A percentile compares a stretch with the other conserved stretches of the same genome.
Conservation (phyloP, 352 stramenopile species). For the Phytophthora europaea region DNA sequence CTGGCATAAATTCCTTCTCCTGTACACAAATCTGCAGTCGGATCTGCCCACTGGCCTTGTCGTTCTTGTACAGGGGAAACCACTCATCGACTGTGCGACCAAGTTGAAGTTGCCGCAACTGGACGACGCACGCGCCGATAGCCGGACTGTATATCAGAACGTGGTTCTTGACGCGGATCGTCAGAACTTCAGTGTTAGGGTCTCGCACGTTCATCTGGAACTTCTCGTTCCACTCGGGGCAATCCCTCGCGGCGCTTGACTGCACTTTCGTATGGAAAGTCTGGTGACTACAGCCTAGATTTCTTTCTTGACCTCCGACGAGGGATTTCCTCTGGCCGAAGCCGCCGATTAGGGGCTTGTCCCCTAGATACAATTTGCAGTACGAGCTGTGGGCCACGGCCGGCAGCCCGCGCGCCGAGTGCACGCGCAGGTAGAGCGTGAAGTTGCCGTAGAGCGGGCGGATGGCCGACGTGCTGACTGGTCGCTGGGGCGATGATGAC, state of each 20-base stretch:
- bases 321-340: constrained; percentile 39
- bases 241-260: constrained; percentile 33
- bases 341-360: constrained; percentile 56
- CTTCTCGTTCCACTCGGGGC: constrained; percentile 84
- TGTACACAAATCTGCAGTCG: constrained; percentile 66
- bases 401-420: constrained; percentile 65
- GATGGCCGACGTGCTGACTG: constrained; percentile 16
- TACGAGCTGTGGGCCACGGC: constrained; percentile 58
- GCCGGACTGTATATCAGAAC: constrained; percentile 70
- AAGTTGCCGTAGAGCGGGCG: constrained; percentile 38
- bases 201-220: constrained; percentile 68
- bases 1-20: constrained; percentile 11
- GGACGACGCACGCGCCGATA: constrained; percentile 68
- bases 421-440: constrained; percentile 74
- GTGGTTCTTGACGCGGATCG: constrained; percentile 81
- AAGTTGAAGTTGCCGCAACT: constrained; percentile 59
- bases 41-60: constrained; percentile 50
- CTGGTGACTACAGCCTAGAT: constrained; percentile 40
- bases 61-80: constrained; percentile 67
- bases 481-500: constrained; percentile 6
- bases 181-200: constrained; percentile 61
- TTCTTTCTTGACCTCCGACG: constrained; percentile 1
- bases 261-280: constrained; percentile 73
- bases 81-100: constrained; percentile 60
- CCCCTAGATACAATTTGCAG: constrained; percentile 79